phyloP scores from a whole-genome alignment of 345 rosid species.

The Melaleuca quinquenervia region DNA sequence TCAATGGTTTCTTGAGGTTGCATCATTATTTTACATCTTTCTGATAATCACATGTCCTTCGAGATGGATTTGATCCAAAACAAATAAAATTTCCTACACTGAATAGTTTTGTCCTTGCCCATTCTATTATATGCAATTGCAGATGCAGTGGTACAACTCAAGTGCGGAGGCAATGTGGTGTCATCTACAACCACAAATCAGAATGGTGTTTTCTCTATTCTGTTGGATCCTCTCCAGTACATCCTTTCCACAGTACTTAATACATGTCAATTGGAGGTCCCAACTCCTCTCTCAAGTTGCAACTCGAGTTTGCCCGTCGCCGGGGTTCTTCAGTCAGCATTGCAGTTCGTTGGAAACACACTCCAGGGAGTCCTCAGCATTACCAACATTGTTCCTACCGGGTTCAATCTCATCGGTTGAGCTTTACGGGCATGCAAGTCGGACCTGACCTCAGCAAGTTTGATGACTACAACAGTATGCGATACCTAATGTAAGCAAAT shows the following conservation, averaged over 20 bases:
- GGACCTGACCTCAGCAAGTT: not conserved
- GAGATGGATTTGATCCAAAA: not conserved
- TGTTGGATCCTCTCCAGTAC: slow-evolving; percentile 26
- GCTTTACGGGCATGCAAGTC: not conserved
- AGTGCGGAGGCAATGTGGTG: slow-evolving; percentile 1
- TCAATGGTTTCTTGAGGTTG: not conserved
- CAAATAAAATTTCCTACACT: not conserved
- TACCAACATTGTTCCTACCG: slow-evolving; percentile 23
- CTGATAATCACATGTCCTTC: not conserved
- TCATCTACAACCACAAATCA: not conserved
- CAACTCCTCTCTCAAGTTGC: slow-evolving; percentile 50
- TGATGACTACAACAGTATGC: not conserved
- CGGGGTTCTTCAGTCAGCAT: slow-evolving; percentile 28
- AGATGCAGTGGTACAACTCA: slow-evolving; percentile 4
- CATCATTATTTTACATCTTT: not conserved
- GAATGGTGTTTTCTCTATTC: not conserved
- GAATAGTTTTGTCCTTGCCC: not conserved
- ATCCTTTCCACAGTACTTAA: slow-evolving; percentile 25
- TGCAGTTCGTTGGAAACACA: slow-evolving; percentile 28
- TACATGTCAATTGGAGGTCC: slow-evolving; percentile 31
- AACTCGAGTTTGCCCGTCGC: slow-evolving; percentile 29
- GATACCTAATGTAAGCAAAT: not conserved
- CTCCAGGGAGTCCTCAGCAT: slow-evolving; percentile 24
- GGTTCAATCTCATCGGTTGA: slow-evolving; percentile 18
- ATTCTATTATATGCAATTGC: not conserved